Base-by-base conservation (phyloP, 2,329 filamentous ascomycete genomes). In the Colletotrichum kahawae region DNA sequence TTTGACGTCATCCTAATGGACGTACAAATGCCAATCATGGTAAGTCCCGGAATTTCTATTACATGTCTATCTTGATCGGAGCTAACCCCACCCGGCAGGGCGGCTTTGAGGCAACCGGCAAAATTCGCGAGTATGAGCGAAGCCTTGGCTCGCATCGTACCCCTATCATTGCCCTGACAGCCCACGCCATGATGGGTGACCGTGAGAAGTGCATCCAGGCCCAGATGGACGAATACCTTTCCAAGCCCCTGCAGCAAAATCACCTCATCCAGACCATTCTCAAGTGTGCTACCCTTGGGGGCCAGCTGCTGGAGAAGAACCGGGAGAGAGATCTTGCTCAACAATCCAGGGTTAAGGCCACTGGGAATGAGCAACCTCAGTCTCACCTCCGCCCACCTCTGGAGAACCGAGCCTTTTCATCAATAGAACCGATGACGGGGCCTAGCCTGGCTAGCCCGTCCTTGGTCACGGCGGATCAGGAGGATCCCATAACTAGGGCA, bases 11-110 rank as follows among this genome's bases (percentile, higher is more conserved):
- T 99, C 78, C 90, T 99, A 64, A 99, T 99, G 97, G 97, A 99
- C 82, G 97, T 99, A 21, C 97, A 98, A 83, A 99, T 99, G 97
- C 97, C 97, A n/a, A 94, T 98, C 81, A 98, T 98, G 96, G 93
- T 94, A 86, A 87, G 92, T 77, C 43, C 56, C 72, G 69, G 43
- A n/a, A 59, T 72, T 75, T 75, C 70, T 68, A 59, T 72, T 57
- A 33, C 51, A 59, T 67, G 43, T 67, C 54, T 21, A 73, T 48
- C 73, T 21, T 38, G n/a, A 75, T 43, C 67, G 69, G 43, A 67
- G 74, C 74, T 76, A 74, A 76, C 31, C 51, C 70, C 71, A 74
- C 70, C 74, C 74, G 27, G 69, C 48, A 94, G 93, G 97, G 97
- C 82, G 97, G 97, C 59, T 98, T 99, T 82, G 97, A 99, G 85